phyloP scores from a whole-genome alignment of 106 monocot species.

The Dendrobium huoshanense region DNA sequence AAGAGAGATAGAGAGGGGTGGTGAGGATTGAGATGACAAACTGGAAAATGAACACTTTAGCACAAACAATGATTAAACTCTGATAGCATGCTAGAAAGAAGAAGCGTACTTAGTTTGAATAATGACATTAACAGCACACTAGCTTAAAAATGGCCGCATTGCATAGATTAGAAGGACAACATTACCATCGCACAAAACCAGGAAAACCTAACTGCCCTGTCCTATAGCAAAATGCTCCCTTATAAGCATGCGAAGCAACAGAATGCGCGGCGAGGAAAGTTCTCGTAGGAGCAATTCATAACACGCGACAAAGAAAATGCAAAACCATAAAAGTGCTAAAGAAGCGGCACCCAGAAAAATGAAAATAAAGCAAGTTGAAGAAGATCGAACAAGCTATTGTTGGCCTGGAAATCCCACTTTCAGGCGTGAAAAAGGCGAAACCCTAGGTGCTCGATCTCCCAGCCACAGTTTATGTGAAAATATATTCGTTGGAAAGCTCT shows the following conservation, averaged over 20 bases:
- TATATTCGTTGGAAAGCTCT: constrained; percentile 1
- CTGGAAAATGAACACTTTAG: neutral
- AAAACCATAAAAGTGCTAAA: neutral
- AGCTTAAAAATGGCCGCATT: constrained; percentile 2
- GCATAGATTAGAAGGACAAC: neutral
- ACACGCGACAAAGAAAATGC: neutral
- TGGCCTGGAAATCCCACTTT: neutral
- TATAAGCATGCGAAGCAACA: neutral
- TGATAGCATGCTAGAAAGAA: neutral
- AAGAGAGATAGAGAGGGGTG: neutral
- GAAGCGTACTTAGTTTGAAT: neutral
- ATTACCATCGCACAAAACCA: neutral
- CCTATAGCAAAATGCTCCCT: too few species aligned
- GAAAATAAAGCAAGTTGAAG: neutral
- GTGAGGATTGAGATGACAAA: neutral
- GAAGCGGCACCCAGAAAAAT: neutral
- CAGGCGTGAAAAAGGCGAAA: neutral
- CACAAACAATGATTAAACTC: neutral
- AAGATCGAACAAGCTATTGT: neutral
- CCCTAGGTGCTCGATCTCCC: constrained; percentile 15
- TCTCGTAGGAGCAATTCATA: neutral
- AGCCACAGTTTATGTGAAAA: neutral
- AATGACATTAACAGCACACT: neutral
- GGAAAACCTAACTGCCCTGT: neutral
- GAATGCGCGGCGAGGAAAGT: neutral